Percentiles rank a stretch among this genome's conserved stretches.
These are phyloP conservation scores for Talaromyces sp. DNA, from an alignment of 2,329 filamentous ascomycete species.

Conservation along the genomic window DNA sequence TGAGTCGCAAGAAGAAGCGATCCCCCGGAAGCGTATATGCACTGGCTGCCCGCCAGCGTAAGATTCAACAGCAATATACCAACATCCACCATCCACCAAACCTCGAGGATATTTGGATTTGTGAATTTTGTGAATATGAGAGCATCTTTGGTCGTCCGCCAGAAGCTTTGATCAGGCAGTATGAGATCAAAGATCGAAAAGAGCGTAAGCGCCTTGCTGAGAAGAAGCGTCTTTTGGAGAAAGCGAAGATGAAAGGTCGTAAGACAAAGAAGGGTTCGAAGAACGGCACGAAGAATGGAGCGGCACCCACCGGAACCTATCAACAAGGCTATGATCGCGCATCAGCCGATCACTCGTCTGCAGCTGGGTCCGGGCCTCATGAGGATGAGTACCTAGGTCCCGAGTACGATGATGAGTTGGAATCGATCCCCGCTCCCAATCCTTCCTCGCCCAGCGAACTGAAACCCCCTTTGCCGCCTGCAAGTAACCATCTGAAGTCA, in stretches of 20 bases:
- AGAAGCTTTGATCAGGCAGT: slow-evolving; percentile 80
- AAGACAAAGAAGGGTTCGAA: slow-evolving; percentile 86
- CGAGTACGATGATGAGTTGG: slow-evolving; percentile 55
- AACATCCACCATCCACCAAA: slow-evolving; percentile 75
- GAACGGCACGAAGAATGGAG: slow-evolving; percentile 55
- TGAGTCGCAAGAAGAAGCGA: slow-evolving; percentile 66
- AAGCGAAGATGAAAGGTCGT: slow-evolving; percentile 89
- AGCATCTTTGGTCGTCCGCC: slow-evolving; percentile 89
- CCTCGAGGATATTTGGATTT: slow-evolving; percentile 84
- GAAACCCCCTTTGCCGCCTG: slow-evolving; percentile 67
- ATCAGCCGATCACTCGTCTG: slow-evolving; percentile 42
- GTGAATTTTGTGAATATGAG: slow-evolving; percentile 98
- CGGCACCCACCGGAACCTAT: slow-evolving; percentile 17
- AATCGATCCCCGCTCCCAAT: slow-evolving; percentile 40
- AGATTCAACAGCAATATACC: slow-evolving; percentile 72
- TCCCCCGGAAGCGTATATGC: slow-evolving; percentile 71
- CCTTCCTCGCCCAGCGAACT: slow-evolving; percentile 59
- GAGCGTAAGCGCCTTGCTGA: slow-evolving; percentile 84
- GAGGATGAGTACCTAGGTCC: slow-evolving; percentile 55
- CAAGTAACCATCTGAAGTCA: slow-evolving; percentile 52
- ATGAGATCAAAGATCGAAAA: slow-evolving; percentile 90
- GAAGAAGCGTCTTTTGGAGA: slow-evolving; percentile 80
- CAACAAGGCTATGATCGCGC: slow-evolving; percentile 46
- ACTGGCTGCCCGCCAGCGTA: slow-evolving; percentile 74
- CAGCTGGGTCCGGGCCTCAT: slow-evolving; percentile 45